A percentile compares a stretch with the other conserved stretches of the same genome.
Conservation (phyloP, 192 early-diverging fungal genomes). For the Anaeromyces robustus region DNA sequence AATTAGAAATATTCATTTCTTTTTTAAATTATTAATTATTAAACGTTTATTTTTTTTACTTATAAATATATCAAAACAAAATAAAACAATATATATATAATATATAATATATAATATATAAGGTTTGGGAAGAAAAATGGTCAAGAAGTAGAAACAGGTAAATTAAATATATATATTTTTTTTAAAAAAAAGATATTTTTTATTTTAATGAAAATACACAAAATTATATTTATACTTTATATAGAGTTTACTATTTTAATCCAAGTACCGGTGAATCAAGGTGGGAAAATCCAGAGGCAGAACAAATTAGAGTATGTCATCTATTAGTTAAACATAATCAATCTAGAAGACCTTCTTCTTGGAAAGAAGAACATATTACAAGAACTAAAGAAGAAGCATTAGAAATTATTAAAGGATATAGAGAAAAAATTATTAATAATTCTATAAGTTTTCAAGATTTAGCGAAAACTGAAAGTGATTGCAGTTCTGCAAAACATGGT, state of each 20-base stretch:
- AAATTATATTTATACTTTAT: neutral
- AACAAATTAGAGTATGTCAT: constrained; percentile 64
- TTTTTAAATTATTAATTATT: too few relatives aligned
- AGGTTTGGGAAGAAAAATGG: neutral
- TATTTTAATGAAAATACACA: too few relatives aligned
- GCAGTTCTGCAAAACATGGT: constrained; percentile 70
- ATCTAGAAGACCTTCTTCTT: constrained; percentile 73
- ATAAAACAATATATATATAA: too few relatives aligned
- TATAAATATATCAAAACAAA: too few relatives aligned
- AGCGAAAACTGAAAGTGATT: constrained; percentile 71
- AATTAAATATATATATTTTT: too few relatives aligned
- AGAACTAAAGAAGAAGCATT: constrained; percentile 81
- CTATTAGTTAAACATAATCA: constrained; percentile 79
- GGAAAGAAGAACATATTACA: constrained; percentile 75
- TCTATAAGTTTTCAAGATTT: constrained; percentile 48
- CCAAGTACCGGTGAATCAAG: constrained; percentile 47
- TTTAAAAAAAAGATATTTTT: too few relatives aligned
- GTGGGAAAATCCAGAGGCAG: constrained; percentile 51
- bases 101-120: neutral
- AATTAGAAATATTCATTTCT: too few relatives aligned
- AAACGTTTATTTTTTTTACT: too few relatives aligned
- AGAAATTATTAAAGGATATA: constrained; percentile 45
- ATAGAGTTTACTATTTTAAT: constrained; percentile 67
- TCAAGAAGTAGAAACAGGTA: neutral
- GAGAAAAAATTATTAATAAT: constrained; percentile 42